Percentiles rank a stretch among this genome's conserved stretches.
Evolutionary conservation across 495 filamentous ascomycete genomes (phyloP).

Genomic region (Chlorociboria aeruginascens): DNA sequence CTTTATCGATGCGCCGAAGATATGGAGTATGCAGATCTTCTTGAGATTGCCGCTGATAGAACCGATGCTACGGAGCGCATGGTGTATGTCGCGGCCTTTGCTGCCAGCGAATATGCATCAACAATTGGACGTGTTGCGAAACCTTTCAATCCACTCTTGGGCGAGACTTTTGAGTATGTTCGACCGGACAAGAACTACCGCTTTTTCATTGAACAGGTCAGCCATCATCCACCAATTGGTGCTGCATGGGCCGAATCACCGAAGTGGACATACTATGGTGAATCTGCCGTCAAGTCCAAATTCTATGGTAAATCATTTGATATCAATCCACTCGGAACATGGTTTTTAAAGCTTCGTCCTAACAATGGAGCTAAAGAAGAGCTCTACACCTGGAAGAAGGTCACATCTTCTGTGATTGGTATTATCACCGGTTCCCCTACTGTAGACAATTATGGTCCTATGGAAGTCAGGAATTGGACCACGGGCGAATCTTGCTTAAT

Average conservation of each 20-base stretch:
- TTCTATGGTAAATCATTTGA: constrained; percentile 98
- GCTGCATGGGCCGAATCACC: constrained; percentile 88
- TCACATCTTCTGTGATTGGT: constrained; percentile 91
- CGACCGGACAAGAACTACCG: constrained; percentile 93
- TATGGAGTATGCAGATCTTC: constrained; percentile 90
- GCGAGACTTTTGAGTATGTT: constrained; percentile 94
- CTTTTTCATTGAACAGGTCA: constrained; percentile 97
- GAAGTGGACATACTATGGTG: constrained; percentile 96
- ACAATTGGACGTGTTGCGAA: constrained; percentile 95
- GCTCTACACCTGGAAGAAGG: constrained; percentile 97
- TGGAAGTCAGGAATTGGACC: constrained; percentile 95
- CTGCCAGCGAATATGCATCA: constrained; percentile 90
- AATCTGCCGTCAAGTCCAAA: constrained; percentile 92
- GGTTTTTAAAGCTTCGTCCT: constrained; percentile 85
- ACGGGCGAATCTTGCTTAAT: constrained; percentile 84
- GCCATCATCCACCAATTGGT: constrained; percentile 92
- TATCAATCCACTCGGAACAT: constrained; percentile 90
- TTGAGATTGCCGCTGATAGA: constrained; percentile 81
- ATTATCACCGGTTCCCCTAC: constrained; percentile 95
- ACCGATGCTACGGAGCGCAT: constrained; percentile 80
- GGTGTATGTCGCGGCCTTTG: constrained; percentile 94
- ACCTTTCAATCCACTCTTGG: constrained; percentile 91
- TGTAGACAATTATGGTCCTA: constrained; percentile 96
- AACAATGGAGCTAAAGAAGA: constrained; percentile 66
- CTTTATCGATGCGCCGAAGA: constrained; percentile 93